A percentile compares a stretch with the other conserved stretches of the same genome.
phyloP scores from a whole-genome alignment of 2,329 filamentous ascomycete genomes.

The Epichloe sibirici region DNA sequence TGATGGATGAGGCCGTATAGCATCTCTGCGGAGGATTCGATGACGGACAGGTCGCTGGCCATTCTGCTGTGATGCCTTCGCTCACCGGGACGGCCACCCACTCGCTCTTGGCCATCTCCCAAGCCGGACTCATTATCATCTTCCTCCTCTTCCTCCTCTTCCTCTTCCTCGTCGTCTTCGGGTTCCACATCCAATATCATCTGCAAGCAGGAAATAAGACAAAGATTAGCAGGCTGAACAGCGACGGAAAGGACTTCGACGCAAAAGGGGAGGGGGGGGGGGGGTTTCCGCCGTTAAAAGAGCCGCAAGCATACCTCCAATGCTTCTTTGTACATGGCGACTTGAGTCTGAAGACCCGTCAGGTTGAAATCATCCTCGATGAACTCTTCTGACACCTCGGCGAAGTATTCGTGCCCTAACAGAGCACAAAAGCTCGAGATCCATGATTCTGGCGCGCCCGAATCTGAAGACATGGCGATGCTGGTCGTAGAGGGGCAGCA shows the following conservation, averaged over 20 bases:
- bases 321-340: conserved; percentile 98
- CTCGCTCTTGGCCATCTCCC: conserved; percentile 47
- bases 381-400: conserved; percentile 96
- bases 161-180: conserved; percentile 82
- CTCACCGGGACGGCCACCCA: conserved; percentile 34
- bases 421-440: conserved; percentile 95
- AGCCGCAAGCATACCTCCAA: conserved; percentile 50
- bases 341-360: conserved; percentile 86
- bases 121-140: conserved; percentile 54
- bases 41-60: conserved; percentile 84
- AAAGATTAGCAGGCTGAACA: neutral
- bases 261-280: too few relatives aligned
- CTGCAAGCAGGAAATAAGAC: conserved; percentile 22
- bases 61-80: conserved; percentile 72
- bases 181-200: conserved; percentile 99
- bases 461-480: conserved; percentile 44
- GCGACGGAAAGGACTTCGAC: neutral
- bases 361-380: conserved; percentile 99
- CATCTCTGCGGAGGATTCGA: conserved; percentile 95
- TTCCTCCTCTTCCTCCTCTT: conserved; percentile 67
- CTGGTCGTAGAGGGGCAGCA: conserved; percentile 2
- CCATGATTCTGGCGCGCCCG: conserved; percentile 71
- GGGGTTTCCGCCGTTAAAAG: neutral
- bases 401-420: conserved; percentile 96
- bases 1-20: conserved; percentile 98